phyloP scores from a whole-genome alignment of 139 green algal species.

The Volvox africanus region DNA sequence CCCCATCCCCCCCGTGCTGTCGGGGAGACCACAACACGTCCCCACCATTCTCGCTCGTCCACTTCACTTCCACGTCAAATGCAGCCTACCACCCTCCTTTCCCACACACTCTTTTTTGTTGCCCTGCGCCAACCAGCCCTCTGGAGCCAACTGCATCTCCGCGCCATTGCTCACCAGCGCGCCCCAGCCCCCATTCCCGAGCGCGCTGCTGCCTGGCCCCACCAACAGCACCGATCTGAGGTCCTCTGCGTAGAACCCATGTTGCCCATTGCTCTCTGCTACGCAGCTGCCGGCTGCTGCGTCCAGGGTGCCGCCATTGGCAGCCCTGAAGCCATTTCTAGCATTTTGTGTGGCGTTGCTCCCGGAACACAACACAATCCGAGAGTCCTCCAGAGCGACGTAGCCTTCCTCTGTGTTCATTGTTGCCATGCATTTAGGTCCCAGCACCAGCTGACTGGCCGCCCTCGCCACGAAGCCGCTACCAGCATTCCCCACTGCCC shows the following conservation, averaged over 20 bases:
- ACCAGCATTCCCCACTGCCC: neutral
- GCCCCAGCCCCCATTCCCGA: neutral
- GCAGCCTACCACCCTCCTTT: neutral
- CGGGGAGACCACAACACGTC: neutral
- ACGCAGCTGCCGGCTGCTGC: neutral
- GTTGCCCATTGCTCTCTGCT: neutral
- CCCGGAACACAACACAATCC: neutral
- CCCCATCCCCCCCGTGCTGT: no score
- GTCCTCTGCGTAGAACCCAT: constrained; percentile 15
- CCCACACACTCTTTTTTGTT: neutral
- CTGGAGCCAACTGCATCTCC: neutral
- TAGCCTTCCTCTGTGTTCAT: neutral
- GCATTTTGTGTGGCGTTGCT: neutral
- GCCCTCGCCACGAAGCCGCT: neutral
- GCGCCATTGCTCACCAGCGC: neutral
- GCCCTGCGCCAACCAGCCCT: neutral
- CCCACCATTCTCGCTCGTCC: neutral
- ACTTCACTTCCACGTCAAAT: neutral
- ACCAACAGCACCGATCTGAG: neutral
- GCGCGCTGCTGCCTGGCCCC: neutral
- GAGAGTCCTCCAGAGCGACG: neutral
- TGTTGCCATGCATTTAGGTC: neutral
- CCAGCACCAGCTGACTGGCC: neutral
- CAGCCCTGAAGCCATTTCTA: neutral
- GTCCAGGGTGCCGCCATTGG: neutral